Conservation (phyloP, 257 asterid species). For the Primulina eburnea region DNA sequence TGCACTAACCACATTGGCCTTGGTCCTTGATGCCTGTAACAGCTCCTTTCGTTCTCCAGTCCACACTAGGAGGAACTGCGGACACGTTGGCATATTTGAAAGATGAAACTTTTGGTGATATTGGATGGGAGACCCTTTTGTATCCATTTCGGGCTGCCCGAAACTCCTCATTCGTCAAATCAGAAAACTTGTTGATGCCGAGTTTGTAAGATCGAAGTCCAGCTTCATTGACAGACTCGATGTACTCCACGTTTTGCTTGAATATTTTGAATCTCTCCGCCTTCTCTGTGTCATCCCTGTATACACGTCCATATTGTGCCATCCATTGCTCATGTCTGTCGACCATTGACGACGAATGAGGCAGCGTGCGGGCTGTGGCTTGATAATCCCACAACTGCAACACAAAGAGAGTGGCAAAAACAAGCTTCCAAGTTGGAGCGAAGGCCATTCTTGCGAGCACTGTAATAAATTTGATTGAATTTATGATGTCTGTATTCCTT, state of each 20-base stretch:
- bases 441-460: slow-evolving; percentile 15
- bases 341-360: neutral
- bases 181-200: slow-evolving; percentile 15
- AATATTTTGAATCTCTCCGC: neutral
- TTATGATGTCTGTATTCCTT: neutral
- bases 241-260: neutral
- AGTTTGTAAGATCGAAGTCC: slow-evolving; percentile 1
- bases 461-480: neutral
- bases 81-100: no score
- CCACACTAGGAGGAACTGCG: neutral
- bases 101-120: no score
- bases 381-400: neutral
- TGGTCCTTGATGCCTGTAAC: neutral
- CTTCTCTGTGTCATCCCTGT: slow-evolving; percentile 14
- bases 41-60: slow-evolving; percentile 14
- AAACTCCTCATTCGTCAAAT: slow-evolving; percentile 21
- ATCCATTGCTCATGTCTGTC: slow-evolving; percentile 24
- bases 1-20: neutral
- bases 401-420: neutral
- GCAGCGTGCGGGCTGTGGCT: neutral
- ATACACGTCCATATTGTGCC: slow-evolving; percentile 19
- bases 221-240: slow-evolving; percentile 15
- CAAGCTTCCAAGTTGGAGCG: neutral
- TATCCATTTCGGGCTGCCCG: slow-evolving; percentile 13
- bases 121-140: neutral